These are phyloP conservation scores for Ogataea degrootiae DNA, from an alignment of 805 yeast genomes.

Conservation along the genomic window DNA sequence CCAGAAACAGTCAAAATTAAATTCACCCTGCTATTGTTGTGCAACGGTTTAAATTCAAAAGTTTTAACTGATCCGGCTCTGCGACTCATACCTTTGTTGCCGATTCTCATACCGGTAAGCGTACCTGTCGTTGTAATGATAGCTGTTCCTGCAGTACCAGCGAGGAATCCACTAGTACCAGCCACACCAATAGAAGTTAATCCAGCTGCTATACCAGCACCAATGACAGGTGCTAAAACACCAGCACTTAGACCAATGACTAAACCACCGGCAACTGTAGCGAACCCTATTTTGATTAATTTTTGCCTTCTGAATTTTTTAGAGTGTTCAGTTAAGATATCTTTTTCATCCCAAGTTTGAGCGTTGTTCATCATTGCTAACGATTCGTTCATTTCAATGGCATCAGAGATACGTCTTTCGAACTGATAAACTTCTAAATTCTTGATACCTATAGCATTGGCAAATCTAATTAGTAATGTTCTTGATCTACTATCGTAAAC, in stretches of 20 bases:
- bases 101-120: constrained; percentile 85
- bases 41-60: constrained; percentile 89
- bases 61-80: constrained; percentile 91
- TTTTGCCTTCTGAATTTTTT: constrained; percentile 61
- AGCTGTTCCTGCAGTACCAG: constrained; percentile 96
- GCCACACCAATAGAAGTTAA: constrained; percentile 88
- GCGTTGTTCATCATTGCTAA: constrained; percentile 27
- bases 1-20: constrained; percentile 88
- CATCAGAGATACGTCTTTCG: constrained; percentile 85
- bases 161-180: constrained; percentile 90
- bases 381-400: constrained; percentile 72
- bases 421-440: constrained; percentile 78
- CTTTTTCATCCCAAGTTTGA: constrained; percentile 68
- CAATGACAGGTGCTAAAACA: constrained; percentile 92
- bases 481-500: constrained; percentile 88
- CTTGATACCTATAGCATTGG: constrained; percentile 51
- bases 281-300: constrained; percentile 84
- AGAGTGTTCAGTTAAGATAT: constrained; percentile 66
- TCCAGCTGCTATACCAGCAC: constrained; percentile 98
- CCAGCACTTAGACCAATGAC: constrained; percentile 96
- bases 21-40: constrained; percentile 84
- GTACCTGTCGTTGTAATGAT: constrained; percentile 90
- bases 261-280: constrained; percentile 93
- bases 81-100: constrained; percentile 75
- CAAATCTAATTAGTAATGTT: constrained; percentile 67